A percentile compares a stretch with the other conserved stretches of the same genome.
phyloP scores from a whole-genome alignment of 257 asterid genomes.

The Nicotiana sylvestris region DNA sequence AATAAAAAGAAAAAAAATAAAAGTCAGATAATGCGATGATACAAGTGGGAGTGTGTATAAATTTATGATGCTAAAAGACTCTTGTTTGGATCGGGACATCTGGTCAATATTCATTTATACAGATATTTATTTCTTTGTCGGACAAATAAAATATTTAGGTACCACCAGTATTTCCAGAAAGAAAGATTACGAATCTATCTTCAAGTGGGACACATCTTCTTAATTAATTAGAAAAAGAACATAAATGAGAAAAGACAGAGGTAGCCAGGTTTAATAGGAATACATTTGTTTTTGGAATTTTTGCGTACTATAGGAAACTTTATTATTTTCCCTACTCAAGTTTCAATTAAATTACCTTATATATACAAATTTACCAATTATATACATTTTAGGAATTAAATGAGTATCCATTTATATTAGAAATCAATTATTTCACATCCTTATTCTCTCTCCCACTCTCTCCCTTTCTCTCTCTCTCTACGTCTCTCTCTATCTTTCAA shows the following conservation, averaged over 20 bases:
- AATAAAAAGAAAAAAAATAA: not conserved
- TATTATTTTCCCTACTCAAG: fast-evolving
- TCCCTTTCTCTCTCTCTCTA: no score
- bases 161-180: not conserved
- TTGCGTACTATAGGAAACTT: fast-evolving
- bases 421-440: no score
- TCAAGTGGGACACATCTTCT: not conserved
- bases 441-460: no score
- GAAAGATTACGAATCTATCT: not conserved
- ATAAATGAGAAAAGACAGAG: no score
- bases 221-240: not conserved
- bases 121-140: not conserved
- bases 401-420: no score
- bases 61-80: not conserved
- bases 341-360: no score
- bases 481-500: no score
- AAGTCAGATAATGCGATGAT: not conserved
- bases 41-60: not conserved
- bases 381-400: no score
- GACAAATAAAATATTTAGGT: not conserved
- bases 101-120: not conserved
- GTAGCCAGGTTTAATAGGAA: not conserved
- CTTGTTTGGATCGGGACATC: not conserved
- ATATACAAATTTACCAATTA: no score
- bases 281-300: no score